Evolutionary conservation across 192 early-diverging fungal species (phyloP).

Genomic region (Entophlyctis helioformis): DNA sequence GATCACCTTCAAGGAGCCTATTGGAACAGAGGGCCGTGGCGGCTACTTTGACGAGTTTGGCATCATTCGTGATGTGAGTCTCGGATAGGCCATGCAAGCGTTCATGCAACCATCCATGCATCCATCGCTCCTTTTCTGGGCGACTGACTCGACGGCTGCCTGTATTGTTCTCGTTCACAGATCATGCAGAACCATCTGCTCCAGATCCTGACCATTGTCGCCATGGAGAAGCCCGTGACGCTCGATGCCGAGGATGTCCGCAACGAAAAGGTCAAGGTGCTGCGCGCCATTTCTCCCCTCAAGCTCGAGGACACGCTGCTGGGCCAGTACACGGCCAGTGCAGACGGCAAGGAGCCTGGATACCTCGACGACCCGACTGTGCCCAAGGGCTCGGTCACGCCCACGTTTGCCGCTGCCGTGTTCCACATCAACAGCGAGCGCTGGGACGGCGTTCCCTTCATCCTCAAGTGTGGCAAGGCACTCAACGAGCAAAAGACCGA

Average conservation of each 20-base stretch:
- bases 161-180: slow-evolving; percentile 4
- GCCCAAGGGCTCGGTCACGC: slow-evolving; percentile 69
- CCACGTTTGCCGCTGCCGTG: slow-evolving; percentile 83
- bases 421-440: slow-evolving; percentile 89
- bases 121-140: too few relatives aligned
- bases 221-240: slow-evolving; percentile 87
- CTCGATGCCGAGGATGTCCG: slow-evolving; percentile 86
- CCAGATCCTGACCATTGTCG: slow-evolving; percentile 86
- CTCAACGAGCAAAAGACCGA: slow-evolving; percentile 87
- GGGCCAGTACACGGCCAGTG: slow-evolving; percentile 77
- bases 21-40: slow-evolving; percentile 94
- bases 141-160: slow-evolving; percentile 2
- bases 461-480: slow-evolving; percentile 58
- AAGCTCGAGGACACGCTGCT: slow-evolving; percentile 71
- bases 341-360: slow-evolving; percentile 74
- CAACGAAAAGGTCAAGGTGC: slow-evolving; percentile 77
- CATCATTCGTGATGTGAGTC: slow-evolving; percentile 87
- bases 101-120: too few relatives aligned
- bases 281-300: slow-evolving; percentile 67
- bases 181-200: slow-evolving; percentile 65
- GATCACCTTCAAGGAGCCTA: slow-evolving; percentile 96
- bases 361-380: slow-evolving; percentile 90
- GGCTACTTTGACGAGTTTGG: slow-evolving; percentile 99
- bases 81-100: too few relatives aligned
- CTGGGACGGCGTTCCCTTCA: slow-evolving; percentile 87